A percentile compares a stretch with the other conserved stretches of the same genome.
phyloP scores from a whole-genome alignment of 192 early-diverging fungal genomes.

The Gigaspora rosea region DNA sequence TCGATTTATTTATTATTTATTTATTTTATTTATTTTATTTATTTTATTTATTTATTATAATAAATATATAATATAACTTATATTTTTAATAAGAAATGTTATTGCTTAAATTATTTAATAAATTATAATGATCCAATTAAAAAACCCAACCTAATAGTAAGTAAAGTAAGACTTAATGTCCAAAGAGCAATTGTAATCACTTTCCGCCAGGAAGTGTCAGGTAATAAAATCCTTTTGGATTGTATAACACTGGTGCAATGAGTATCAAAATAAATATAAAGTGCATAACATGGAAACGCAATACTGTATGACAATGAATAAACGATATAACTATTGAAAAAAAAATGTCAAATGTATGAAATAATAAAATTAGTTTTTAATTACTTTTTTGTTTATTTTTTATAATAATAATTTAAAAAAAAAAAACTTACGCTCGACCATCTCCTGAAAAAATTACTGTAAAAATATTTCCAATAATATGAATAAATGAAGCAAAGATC shows the following conservation, averaged over 20 bases:
- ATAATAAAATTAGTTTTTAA: neutral
- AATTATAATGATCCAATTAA: neutral
- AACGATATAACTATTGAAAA: constrained; percentile 28
- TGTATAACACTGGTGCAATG: constrained; percentile 22
- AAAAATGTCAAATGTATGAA: neutral
- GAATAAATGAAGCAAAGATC: constrained; percentile 28
- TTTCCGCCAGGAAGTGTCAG: constrained; percentile 1
- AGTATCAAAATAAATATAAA: constrained; percentile 28
- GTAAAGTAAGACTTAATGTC: neutral
- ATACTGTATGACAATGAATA: constrained; percentile 37
- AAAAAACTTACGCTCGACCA: constrained; percentile 26
- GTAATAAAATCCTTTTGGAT: constrained; percentile 17
- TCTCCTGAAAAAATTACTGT: constrained; percentile 7
- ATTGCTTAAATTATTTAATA: too few relatives aligned
- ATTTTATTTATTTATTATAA: too few relatives aligned
- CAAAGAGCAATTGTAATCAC: neutral
- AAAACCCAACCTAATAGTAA: neutral
- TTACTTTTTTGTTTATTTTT: neutral
- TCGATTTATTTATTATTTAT: too few relatives aligned
- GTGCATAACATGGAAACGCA: constrained; percentile 26
- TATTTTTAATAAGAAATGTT: too few relatives aligned
- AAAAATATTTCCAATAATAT: constrained; percentile 31
- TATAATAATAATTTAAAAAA: neutral
- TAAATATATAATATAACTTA: too few relatives aligned
- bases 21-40: too few relatives aligned